These are phyloP conservation scores for Solanum chacoense DNA, from an alignment of 305 asterid genomes.

Conservation along the genomic window DNA sequence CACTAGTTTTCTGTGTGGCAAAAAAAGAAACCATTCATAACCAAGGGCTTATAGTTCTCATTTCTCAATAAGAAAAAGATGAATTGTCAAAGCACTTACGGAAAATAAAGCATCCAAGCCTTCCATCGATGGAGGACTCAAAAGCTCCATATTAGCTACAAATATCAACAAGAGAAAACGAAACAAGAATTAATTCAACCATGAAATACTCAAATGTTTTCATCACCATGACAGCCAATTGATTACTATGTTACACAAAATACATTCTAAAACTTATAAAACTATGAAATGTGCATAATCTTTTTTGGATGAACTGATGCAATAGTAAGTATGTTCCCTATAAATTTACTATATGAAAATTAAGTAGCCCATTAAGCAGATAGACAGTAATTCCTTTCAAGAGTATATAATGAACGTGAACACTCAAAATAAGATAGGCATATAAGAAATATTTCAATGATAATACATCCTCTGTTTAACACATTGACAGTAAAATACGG, in stretches of 20 bases:
- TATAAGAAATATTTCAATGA: neutral
- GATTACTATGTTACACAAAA: neutral
- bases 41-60: neutral
- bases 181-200: neutral
- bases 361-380: neutral
- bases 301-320: neutral
- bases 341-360: neutral
- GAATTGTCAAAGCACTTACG: constrained; percentile 30
- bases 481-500: neutral
- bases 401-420: neutral
- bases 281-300: neutral
- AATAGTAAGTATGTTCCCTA: neutral
- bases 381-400: neutral
- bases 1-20: constrained; percentile 4
- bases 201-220: neutral
- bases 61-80: neutral
- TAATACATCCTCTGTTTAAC: neutral
- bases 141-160: constrained; percentile 40
- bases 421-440: neutral
- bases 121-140: constrained; percentile 62
- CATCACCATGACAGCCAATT: neutral
- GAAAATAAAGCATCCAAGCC: constrained; percentile 49
- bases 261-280: neutral
- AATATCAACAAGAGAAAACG: neutral
- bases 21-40: constrained; percentile 4